These are phyloP conservation scores for Zymoseptoria tritici DNA, from an alignment of 2,329 filamentous ascomycete genomes.

Conservation along the genomic window DNA sequence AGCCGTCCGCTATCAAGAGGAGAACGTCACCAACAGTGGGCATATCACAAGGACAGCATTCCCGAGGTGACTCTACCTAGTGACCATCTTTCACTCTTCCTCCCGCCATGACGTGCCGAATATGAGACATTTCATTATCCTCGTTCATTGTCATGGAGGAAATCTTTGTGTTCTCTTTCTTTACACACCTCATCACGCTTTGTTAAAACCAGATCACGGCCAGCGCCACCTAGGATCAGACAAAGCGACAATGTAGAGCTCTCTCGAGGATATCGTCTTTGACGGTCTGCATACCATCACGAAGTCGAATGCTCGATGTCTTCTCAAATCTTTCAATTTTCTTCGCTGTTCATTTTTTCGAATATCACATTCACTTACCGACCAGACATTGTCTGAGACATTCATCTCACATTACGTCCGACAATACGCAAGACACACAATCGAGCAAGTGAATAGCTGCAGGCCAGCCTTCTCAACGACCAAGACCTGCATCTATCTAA, in stretches of 20 bases:
- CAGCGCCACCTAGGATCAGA: not conserved
- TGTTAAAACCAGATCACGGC: slow-evolving; percentile 1
- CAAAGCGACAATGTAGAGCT: not conserved
- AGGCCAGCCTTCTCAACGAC: not conserved
- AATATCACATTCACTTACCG: slow-evolving; percentile 1
- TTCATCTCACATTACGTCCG: not conserved
- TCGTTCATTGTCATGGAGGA: slow-evolving; percentile 5
- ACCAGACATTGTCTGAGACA: slow-evolving; percentile 5
- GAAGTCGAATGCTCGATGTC: not conserved
- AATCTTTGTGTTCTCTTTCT: slow-evolving; percentile 14
- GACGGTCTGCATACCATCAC: not conserved
- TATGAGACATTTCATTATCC: not conserved
- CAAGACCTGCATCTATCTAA: not conserved
- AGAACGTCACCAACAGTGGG: not conserved
- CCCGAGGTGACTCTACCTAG: not conserved
- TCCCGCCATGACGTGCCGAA: not conserved
- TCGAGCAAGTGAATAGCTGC: not conserved
- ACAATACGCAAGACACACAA: not conserved
- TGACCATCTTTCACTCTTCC: not conserved
- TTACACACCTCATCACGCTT: slow-evolving; percentile 3
- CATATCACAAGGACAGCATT: not conserved
- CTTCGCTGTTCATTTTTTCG: not conserved
- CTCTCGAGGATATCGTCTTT: not conserved
- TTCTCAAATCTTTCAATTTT: slow-evolving; percentile 4
- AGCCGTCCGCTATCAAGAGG: not conserved